Base-by-base conservation (phyloP, 2,329 filamentous ascomycete species). In the Fusarium pilosicola region DNA sequence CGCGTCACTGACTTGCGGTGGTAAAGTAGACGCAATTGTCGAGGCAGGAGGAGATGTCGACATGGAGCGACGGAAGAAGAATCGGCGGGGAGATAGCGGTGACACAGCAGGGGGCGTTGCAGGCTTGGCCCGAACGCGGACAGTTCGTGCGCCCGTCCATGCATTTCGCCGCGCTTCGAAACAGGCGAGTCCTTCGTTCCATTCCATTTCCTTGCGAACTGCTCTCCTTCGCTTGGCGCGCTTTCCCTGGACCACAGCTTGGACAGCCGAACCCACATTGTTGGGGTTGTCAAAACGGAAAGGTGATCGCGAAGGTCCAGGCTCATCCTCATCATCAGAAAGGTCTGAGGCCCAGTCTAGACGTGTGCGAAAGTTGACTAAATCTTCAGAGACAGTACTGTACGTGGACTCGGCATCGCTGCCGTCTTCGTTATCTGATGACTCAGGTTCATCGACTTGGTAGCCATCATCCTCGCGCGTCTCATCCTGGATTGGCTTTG, bases 141-240 rank as follows among this genome's bases (percentile, higher is more conserved):
- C 88, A 17, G 85, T 87, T 71, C 88, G 88, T 38, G 94, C 95
- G 38, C 93, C 92, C 2, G 95, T 96, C 96, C 96, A 98, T 12
- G 90, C 91, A 83, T 97, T 91, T 55, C 95, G 88, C 66, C 94
- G 87, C 36, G 91, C 89, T 67, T 91, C 89, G 83, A 94, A 98
- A 80, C 92, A 93, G n/a, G 91, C 88, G 64, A 98, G 81, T 0
- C 96, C 96, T 42, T 92, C 86, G 77, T 98, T 98, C 91, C 93
- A 97, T 36, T 85, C 81, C 83, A 91, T 88, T 83, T 94, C 92
- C 63, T 90, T 89, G 70, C 89, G 87, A 56, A 89, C 79, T 55
- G 86, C 88, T 75, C 86, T 88, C 62, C 90, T 86, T 46, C 89
- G 86, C 70, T 86, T 88, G 41, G 89, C 85, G 68, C 86, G 88